Evolutionary conservation across 805 yeast species (phyloP).

Genomic region (Trichomonascus vanleenenianus): DNA sequence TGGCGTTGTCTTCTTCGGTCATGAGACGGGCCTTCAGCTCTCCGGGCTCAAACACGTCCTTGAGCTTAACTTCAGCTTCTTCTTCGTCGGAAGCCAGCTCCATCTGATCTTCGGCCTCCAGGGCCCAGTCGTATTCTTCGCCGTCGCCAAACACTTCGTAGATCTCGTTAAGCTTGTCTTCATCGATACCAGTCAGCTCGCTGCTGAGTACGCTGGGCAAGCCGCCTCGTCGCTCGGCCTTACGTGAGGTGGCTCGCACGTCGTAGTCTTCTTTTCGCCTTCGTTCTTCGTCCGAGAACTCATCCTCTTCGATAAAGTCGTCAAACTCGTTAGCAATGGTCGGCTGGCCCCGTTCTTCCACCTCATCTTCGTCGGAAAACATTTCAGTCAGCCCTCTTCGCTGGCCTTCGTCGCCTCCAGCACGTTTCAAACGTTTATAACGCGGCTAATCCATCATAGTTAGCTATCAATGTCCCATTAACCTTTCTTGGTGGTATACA

Average conservation of each 20-base stretch:
- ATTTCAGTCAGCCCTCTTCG: conserved; percentile 50
- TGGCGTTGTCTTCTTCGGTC: conserved; percentile 84
- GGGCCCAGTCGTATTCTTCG: conserved; percentile 95
- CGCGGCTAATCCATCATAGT: conserved; percentile 32
- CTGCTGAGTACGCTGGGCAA: conserved; percentile 21
- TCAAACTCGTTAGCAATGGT: conserved; percentile 70
- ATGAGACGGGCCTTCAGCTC: conserved; percentile 86
- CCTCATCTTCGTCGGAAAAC: conserved; percentile 51
- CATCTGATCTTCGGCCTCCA: conserved; percentile 70
- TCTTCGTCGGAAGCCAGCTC: conserved; percentile 30
- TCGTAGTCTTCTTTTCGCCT: conserved; percentile 45
- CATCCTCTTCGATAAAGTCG: conserved; percentile 97
- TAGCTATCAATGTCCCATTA: not conserved
- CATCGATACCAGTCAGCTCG: conserved; percentile 49
- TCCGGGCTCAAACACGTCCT: conserved; percentile 90
- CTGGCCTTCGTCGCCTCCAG: conserved; percentile 31
- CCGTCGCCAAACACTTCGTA: conserved; percentile 97
- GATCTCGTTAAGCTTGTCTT: conserved; percentile 86
- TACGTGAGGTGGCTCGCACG: conserved; percentile 27
- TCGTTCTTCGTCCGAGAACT: conserved; percentile 81
- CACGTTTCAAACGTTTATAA: conserved; percentile 77
- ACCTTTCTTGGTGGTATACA: conserved; percentile 4
- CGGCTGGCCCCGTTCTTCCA: conserved; percentile 30
- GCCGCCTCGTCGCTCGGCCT: conserved; percentile 6
- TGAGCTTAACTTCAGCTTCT: conserved; percentile 41